Conservation (phyloP, 2,329 filamentous ascomycete genomes). For the Diaporthe caulivora region DNA sequence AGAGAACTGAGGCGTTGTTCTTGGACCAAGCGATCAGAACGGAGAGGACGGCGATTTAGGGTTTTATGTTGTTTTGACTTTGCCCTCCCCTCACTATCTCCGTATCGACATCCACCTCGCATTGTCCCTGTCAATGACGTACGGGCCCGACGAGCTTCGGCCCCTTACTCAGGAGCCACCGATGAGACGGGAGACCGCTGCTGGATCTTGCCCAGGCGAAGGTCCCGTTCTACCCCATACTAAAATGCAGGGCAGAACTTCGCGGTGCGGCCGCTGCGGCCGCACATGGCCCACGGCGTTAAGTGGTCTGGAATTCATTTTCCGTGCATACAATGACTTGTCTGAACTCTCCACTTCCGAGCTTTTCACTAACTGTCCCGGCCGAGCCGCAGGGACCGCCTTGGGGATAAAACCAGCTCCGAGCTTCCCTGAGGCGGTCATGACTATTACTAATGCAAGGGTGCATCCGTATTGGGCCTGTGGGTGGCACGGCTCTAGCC, state of each 20-base stretch:
- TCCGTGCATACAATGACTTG: neutral
- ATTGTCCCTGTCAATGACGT: constrained; percentile 28
- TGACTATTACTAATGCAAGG: neutral
- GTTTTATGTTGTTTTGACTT: neutral
- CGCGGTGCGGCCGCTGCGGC: constrained; percentile 15
- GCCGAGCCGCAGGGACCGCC: neutral
- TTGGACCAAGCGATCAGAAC: neutral
- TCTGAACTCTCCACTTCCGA: neutral
- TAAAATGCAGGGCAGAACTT: neutral
- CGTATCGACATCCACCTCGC: neutral
- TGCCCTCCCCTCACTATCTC: neutral
- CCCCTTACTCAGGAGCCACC: neutral
- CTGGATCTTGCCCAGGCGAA: neutral
- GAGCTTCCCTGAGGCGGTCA: neutral
- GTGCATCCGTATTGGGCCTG: neutral
- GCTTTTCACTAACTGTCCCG: neutral
- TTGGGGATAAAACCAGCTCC: neutral
- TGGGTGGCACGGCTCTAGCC: neutral
- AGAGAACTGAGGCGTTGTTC: neutral
- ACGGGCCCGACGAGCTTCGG: neutral
- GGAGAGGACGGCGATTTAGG: constrained; percentile 4
- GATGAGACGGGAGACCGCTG: neutral
- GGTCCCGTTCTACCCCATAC: neutral
- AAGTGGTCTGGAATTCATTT: neutral
- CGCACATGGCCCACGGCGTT: neutral